These are phyloP conservation scores for Starmerella roubikii DNA, from an alignment of 805 yeast genomes.

Conservation along the genomic window DNA sequence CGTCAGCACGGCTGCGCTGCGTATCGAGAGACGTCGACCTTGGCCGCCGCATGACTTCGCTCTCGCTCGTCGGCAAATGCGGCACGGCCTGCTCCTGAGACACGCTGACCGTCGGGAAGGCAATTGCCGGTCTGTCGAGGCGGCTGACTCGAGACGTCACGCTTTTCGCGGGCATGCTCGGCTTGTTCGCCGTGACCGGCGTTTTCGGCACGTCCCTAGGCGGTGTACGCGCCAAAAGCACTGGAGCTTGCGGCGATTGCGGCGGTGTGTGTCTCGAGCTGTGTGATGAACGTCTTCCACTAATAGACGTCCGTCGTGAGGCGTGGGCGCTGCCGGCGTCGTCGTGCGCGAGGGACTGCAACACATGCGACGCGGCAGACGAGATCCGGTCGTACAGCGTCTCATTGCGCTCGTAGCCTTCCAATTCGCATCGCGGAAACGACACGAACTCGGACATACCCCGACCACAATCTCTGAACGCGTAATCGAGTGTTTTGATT, in stretches of 20 bases:
- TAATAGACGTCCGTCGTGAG: neutral
- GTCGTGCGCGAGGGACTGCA: slow-evolving; percentile 12
- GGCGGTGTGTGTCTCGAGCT: neutral
- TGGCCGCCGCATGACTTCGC: neutral
- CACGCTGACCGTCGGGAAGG: slow-evolving; percentile 13
- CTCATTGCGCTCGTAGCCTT: slow-evolving; percentile 4
- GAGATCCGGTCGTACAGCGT: slow-evolving; percentile 15
- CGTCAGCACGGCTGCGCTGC: slow-evolving; percentile 8
- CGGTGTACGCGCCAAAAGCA: no score
- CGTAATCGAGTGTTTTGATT: no score
- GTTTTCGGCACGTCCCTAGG: no score
- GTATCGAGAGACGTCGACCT: neutral
- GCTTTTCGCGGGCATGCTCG: no score
- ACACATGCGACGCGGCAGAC: slow-evolving; percentile 17
- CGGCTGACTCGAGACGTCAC: no score
- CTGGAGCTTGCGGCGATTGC: neutral
- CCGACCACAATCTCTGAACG: no score
- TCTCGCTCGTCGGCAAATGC: slow-evolving; percentile 4
- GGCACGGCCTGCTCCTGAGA: slow-evolving; percentile 14
- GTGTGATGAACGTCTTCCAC: no score
- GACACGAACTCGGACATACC: slow-evolving; percentile 11
- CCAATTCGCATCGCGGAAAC: slow-evolving; percentile 12
- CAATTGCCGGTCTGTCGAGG: neutral
- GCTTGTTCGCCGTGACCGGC: no score
- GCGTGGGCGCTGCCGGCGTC: slow-evolving; percentile 3